Base-by-base conservation (phyloP, 2,329 filamentous ascomycete genomes). In the Niveomyces coronatus region DNA sequence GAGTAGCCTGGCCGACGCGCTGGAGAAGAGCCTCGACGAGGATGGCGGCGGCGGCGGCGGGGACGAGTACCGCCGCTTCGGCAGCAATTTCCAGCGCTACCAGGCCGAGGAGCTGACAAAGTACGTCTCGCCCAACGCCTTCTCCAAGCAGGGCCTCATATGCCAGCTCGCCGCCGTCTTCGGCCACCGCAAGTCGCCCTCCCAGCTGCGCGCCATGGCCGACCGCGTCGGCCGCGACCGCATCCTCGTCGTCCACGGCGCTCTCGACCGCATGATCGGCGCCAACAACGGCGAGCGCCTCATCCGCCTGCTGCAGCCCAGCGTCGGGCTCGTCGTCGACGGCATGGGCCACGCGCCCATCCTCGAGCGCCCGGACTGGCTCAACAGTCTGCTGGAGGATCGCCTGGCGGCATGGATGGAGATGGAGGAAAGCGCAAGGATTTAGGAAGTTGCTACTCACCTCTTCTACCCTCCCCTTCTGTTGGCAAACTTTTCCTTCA, bases 41-140 rank as follows among this genome's bases (percentile, higher is more conserved):
- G 20, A 14, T 11, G 19, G 10, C n/a, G 36, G n/a, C 23, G 47
- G 44, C n/a, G 37, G 40, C n/a, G 45, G 43, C n/a, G 47, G 50
- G 26, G 49, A 47, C 3, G 44, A 48, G 37, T 76, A 76, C 40
- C 49, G 65, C 26, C 59, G 57, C 8, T 94, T 91, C 56, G 71
- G 71, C 4, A 85, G 69, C 37, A 91, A 89, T 53, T 86, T 78
- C 42, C 82, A 91, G 62, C 79, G 87, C 5, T 89, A 87, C 52
- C 79, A 82, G 18, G 86, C 87, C 0, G 76, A 81, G 47, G 85
- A 94, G 58, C 58, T 93, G 45, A 67, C 65, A 51, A 94, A 94
- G 64, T 70, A 82, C 14, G 61, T 67, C 13, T 69, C 82, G 41
- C 61, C 68, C 1, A 62, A 66, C 1, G 64, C 65, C 5, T 89